Conservation (phyloP, 192 early-diverging fungal species). For the Backusella morwellensis region DNA sequence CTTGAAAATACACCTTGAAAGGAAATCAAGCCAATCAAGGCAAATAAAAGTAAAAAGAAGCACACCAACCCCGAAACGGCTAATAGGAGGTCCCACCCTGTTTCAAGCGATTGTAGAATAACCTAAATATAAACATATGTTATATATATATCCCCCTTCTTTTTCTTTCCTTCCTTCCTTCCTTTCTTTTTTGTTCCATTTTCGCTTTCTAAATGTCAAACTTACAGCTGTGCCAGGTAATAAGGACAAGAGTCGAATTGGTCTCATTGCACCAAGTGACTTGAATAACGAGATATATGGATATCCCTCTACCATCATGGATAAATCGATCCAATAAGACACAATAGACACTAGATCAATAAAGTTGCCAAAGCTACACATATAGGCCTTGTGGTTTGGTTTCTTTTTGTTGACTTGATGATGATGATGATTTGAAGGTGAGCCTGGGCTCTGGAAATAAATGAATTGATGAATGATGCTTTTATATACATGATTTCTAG, state of each 20-base stretch:
- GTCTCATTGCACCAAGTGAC: constrained; percentile 44
- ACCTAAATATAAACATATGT: constrained; percentile 17
- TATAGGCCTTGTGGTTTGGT: constrained; percentile 37
- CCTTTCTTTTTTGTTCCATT: neutral
- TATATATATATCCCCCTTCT: no score
- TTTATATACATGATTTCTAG: neutral
- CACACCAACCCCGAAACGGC: constrained; percentile 46
- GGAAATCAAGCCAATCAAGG: constrained; percentile 46
- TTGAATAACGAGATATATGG: constrained; percentile 47
- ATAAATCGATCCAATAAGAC: constrained; percentile 55
- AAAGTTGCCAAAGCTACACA: constrained; percentile 43
- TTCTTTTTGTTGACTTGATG: neutral
- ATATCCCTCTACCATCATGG: constrained; percentile 40
- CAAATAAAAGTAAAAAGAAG: constrained; percentile 39
- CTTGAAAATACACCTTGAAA: constrained; percentile 48
- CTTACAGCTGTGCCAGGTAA: constrained; percentile 36
- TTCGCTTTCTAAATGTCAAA: neutral
- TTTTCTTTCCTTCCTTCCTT: no score
- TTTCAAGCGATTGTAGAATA: constrained; percentile 27
- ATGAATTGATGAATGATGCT: neutral
- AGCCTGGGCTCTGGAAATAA: neutral
- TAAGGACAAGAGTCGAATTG: constrained; percentile 48
- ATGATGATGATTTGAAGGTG: neutral
- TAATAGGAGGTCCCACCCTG: constrained; percentile 32
- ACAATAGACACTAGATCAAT: constrained; percentile 47